Percentiles rank a stretch among this genome's conserved stretches.
phyloP scores from a whole-genome alignment of 768 basidiomycete genomes.

The Zangia roseola region DNA sequence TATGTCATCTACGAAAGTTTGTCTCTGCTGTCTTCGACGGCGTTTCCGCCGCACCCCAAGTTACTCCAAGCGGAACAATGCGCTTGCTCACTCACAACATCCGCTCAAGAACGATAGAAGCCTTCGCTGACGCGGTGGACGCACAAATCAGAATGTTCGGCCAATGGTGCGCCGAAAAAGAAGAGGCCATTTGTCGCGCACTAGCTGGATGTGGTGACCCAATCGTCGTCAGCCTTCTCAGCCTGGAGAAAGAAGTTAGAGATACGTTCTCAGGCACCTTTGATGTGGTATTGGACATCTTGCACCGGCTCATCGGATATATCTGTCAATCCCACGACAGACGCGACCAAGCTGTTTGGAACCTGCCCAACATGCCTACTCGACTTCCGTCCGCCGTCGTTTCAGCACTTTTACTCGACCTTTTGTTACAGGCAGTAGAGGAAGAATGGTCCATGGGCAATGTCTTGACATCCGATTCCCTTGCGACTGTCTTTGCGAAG shows the following conservation, averaged over 20 bases:
- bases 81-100: slow-evolving; percentile 24
- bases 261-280: slow-evolving; percentile 61
- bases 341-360: slow-evolving; percentile 37
- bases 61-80: slow-evolving; percentile 20
- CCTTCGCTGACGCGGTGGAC: slow-evolving; percentile 76
- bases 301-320: slow-evolving; percentile 34
- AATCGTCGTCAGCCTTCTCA: slow-evolving; percentile 60
- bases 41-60: slow-evolving; percentile 15
- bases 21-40: slow-evolving; percentile 46
- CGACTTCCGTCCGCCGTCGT: slow-evolving; percentile 49
- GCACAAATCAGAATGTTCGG: slow-evolving; percentile 57
- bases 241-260: slow-evolving; percentile 56
- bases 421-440: slow-evolving; percentile 55
- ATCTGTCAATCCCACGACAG: slow-evolving; percentile 30
- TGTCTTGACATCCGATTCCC: slow-evolving; percentile 46
- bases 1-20: slow-evolving; percentile 65
- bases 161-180: slow-evolving; percentile 66
- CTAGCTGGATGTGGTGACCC: slow-evolving; percentile 43
- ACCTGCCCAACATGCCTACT: slow-evolving; percentile 38
- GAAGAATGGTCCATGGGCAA: slow-evolving; percentile 61
- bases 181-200: slow-evolving; percentile 66
- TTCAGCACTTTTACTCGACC: slow-evolving; percentile 61
- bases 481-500: slow-evolving; percentile 61
- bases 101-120: slow-evolving; percentile 66
- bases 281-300: slow-evolving; percentile 50